Conservation (phyloP, 2,329 filamentous ascomycete genomes). For the Berkeleyomyces basicola region DNA sequence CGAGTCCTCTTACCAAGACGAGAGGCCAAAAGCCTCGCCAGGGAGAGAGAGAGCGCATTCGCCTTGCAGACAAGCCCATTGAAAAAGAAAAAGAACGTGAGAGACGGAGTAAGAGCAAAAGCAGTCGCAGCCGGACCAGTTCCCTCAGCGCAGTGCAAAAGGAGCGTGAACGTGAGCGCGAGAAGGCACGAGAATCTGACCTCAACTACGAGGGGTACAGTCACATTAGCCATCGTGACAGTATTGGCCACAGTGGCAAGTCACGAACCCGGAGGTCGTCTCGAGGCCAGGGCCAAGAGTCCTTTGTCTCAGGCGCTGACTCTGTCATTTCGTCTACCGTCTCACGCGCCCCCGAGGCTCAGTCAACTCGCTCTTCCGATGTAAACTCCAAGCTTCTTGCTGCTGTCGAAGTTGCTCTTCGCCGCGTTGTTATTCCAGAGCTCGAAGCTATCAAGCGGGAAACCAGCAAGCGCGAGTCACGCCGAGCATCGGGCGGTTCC, state of each 20-base stretch:
- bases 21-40: constrained; percentile 27
- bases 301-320: constrained; percentile 34
- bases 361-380: constrained; percentile 36
- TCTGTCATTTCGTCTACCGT: constrained; percentile 39
- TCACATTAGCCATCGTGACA: constrained; percentile 11
- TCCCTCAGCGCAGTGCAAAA: constrained; percentile 19
- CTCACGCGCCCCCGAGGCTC: constrained; percentile 37
- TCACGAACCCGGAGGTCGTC: constrained; percentile 19
- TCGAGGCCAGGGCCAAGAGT: constrained; percentile 33
- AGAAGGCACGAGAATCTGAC: not conserved
- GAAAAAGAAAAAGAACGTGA: constrained; percentile 34
- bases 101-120: constrained; percentile 19
- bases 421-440: constrained; percentile 77
- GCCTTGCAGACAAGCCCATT: constrained; percentile 12
- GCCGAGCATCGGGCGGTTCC: constrained; percentile 46
- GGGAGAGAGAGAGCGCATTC: constrained; percentile 18
- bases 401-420: constrained; percentile 85
- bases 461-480: constrained; percentile 56
- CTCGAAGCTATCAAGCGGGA: constrained; percentile 82
- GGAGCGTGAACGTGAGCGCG: constrained; percentile 6
- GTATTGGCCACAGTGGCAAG: constrained; percentile 1
- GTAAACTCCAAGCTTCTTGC: constrained; percentile 81
- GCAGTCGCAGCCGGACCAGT: constrained; percentile 23
- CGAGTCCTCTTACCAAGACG: constrained; percentile 16
- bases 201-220: constrained; percentile 4